Conservation (phyloP, 202 grass and related monocot species). For the Zoysia matrella region DNA sequence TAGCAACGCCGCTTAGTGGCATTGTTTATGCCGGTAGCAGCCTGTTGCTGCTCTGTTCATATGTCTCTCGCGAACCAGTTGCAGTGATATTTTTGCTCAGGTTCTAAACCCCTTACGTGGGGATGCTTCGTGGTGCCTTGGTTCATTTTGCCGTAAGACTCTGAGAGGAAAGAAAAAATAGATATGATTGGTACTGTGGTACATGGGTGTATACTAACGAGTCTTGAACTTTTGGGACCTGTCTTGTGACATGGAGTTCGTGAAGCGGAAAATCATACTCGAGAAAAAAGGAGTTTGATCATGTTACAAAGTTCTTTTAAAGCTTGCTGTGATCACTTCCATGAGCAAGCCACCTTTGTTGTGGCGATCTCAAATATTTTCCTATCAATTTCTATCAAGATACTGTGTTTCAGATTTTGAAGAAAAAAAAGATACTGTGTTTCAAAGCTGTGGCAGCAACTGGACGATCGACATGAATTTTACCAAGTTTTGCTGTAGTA, state of each 20-base stretch:
- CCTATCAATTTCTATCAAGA: neutral
- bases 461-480: neutral
- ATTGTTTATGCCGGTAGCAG: neutral
- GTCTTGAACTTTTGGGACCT: slow-evolving; percentile 17
- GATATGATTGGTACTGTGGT: slow-evolving; percentile 20
- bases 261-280: slow-evolving; percentile 10
- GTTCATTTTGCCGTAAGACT: slow-evolving; percentile 44
- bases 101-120: slow-evolving; percentile 17
- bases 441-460: neutral
- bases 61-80: neutral
- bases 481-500: neutral
- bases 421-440: neutral
- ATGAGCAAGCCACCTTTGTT: neutral
- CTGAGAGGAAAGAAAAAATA: neutral
- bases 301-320: neutral
- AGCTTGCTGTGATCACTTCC: no score
- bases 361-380: neutral
- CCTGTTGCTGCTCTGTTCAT: slow-evolving; percentile 11
- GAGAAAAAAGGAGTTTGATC: slow-evolving; percentile 2
- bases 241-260: slow-evolving; percentile 17
- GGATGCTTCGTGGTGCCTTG: slow-evolving; percentile 23
- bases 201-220: slow-evolving; percentile 36
- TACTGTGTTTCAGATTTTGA: no score
- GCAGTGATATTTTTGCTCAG: neutral
- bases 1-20: slow-evolving; percentile 30